phyloP scores from a whole-genome alignment of 768 basidiomycete species.

The Suillus variegatus region DNA sequence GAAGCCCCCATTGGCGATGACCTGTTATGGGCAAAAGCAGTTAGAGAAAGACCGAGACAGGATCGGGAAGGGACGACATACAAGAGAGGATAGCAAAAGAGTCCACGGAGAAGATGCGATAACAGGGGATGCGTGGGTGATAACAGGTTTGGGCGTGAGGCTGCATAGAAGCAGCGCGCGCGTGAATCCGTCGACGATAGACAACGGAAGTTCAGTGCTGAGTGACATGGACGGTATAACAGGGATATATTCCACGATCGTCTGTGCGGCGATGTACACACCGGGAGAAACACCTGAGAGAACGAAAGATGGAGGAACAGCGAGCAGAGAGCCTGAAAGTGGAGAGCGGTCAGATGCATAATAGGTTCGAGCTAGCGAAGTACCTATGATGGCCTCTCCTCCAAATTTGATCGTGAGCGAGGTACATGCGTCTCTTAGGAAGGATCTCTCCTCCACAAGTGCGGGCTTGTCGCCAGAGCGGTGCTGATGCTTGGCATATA shows the following conservation, averaged over 20 bases:
- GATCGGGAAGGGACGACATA: constrained; percentile 33
- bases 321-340: constrained; percentile 57
- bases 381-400: constrained; percentile 70
- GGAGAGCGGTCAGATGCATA: neutral
- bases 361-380: constrained; percentile 22
- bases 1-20: constrained; percentile 79
- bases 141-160: constrained; percentile 71
- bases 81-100: constrained; percentile 70
- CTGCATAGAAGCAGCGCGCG: constrained; percentile 79
- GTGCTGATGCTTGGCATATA: constrained; percentile 44
- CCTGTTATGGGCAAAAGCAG: constrained; percentile 35
- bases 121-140: constrained; percentile 46
- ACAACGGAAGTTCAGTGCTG: constrained; percentile 66
- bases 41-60: neutral
- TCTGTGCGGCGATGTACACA: constrained; percentile 63
- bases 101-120: constrained; percentile 77
- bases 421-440: constrained; percentile 55
- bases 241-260: constrained; percentile 62
- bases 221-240: constrained; percentile 51
- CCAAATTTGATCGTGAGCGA: constrained; percentile 74
- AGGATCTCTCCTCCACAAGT: constrained; percentile 51
- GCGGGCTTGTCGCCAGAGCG: constrained; percentile 32
- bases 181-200: constrained; percentile 75
- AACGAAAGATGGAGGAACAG: constrained; percentile 77
- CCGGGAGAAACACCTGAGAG: constrained; percentile 63